These are phyloP conservation scores for Amanita pseudoporphyria DNA, from an alignment of 768 basidiomycete species.

Conservation along the genomic window DNA sequence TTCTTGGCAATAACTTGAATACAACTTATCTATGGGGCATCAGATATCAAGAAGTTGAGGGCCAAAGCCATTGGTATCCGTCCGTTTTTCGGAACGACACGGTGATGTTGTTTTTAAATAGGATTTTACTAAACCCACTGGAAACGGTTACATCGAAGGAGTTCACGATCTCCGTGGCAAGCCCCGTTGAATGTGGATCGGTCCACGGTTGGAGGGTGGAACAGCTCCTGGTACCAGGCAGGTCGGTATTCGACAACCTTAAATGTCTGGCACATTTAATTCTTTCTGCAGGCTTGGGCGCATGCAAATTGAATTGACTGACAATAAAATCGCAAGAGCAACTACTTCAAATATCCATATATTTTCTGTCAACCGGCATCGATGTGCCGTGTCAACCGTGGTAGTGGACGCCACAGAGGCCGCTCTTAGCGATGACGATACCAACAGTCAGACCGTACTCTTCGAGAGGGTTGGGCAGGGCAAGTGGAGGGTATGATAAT, in stretches of 20 bases:
- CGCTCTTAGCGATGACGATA: not conserved
- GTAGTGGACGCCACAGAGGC: not conserved
- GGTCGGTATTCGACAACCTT: conserved; percentile 32
- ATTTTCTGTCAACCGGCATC: conserved; percentile 8
- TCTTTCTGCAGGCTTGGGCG: not conserved
- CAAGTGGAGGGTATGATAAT: not conserved
- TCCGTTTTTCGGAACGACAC: conserved; percentile 42
- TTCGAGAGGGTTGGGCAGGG: not conserved
- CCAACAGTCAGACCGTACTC: not conserved
- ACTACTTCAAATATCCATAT: conserved; percentile 9
- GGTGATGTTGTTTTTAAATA: conserved; percentile 49
- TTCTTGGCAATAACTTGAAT: not conserved
- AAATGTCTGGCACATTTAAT: not conserved
- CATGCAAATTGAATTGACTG: not conserved
- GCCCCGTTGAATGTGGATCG: conserved; percentile 60
- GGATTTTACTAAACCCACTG: conserved; percentile 10
- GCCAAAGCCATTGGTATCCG: conserved; percentile 64
- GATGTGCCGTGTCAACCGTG: not conserved
- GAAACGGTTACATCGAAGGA: conserved; percentile 11
- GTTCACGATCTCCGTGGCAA: conserved; percentile 69
- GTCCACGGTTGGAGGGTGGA: conserved; percentile 64
- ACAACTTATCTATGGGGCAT: not conserved
- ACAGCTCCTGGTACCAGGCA: conserved; percentile 51
- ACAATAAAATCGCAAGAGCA: not conserved
- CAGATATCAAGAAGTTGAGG: conserved; percentile 55